Evolutionary conservation across 305 asterid species (phyloP), one percentile per base, ranked within the genome.

Genomic region (Solanum chacoense): DNA sequence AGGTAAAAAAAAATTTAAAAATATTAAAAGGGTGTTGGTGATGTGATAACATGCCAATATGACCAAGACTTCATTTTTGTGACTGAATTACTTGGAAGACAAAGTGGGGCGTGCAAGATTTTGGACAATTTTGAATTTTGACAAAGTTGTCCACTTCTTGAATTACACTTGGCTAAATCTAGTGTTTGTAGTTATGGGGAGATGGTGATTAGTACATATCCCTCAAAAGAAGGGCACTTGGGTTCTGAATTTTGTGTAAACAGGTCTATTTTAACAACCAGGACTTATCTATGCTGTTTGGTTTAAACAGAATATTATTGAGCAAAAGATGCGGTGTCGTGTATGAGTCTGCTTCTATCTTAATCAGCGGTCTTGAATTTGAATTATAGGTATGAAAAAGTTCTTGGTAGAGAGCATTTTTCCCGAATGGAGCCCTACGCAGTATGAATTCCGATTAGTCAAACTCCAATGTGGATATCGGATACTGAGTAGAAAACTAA

Each of bases 371-470:
- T 55, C 2, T 18, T 0, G 1, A 18, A 18, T 55, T 55, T 55
- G 7, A 55, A 55, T 2, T 55, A 1, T 3, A 18, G 2, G 63
- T 3, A 55, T 55, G 5, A 7, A 45, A 13, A 16, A 16, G 1
- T 50, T 18, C 7, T 50, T 55, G 24, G 11, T 55, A 55, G 11
- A 7, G 2, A 55, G 4, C 0, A 0, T 18, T 55, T 55, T 18
- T 18, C 0, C 0, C 0, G 4, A 3, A 20, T 55, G 11, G 2
- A 18, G 11, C 2, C 24, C 1, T 55, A 7, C 0, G 1, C 10
- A 18, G 2, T 0, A 8, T 18, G 24, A 55, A 20, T 55, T 16
- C 0, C 0, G 4, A 55, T 16, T 55, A 55, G 67, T 18, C 0
- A 1, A 2, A 4, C 24, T 55, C 11, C 0, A 45, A 55, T 55